Base-by-base conservation (phyloP, 1,284 basidiomycete genomes). In the Boletus smithii region DNA sequence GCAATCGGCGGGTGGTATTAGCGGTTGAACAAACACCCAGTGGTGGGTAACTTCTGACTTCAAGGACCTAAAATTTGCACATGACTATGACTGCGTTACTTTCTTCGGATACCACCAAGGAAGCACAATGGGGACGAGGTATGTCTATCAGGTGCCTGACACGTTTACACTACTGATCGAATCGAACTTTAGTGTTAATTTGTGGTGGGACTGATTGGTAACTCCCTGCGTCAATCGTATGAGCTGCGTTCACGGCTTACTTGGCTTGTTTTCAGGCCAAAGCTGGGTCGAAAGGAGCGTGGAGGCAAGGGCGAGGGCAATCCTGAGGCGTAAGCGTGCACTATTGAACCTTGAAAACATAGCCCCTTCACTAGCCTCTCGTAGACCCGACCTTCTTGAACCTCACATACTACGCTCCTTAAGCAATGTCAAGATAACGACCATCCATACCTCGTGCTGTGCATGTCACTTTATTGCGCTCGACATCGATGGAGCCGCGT, bases 341-440 rank as follows among this genome's bases (percentile, higher is more conserved):
- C 40, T 16, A 16, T 53, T 29, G 11, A 32, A 35, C 39, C 6
- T 37, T 35, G 5, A 55, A 34, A 44, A 26, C 24, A 9, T 14
- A n/a, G 27, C 37, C 30, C 39, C 41, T 30, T 42, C 44, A 47
- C 48, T 5, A 10, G 20, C 29, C 22, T 39, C 44, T 29, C 23
- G 4, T 38, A 65, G 60, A 44, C 87, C 89, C 6, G 92, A 97
- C 72, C 76, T 97, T 5, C 76, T 84, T 38, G 79, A 86, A 64
- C 92, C 94, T 0, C 81, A 93, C 66, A 91, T 95, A 60, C 76
- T 97, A 31, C 88, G 95, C 44, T 89, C 90, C 0, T 73, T 97
- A 22, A 78, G 82, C 63, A 92, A 95, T 61, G 75, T 95, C 69
- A 81, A 85, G 61, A 75, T 79, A 18, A 69, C 72, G 14, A 86